Base-by-base conservation (phyloP, 83 land plant species). In the Diphasiastrum complanatum region DNA sequence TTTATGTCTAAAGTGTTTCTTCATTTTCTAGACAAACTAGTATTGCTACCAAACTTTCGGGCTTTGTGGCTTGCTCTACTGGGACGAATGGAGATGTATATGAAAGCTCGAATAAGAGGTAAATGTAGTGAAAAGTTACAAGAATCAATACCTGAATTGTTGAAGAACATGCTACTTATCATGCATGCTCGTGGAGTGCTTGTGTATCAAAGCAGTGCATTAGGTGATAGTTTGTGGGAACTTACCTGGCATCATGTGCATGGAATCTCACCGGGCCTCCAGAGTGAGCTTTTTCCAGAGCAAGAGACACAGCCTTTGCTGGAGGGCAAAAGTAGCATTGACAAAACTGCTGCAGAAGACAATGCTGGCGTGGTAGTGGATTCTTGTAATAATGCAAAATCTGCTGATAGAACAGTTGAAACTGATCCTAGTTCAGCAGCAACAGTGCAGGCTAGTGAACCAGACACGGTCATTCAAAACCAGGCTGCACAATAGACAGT, bases 221-320 rank as follows among this genome's bases (percentile, higher is more conserved):
- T 86, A 26, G 84, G 93, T 34, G 97, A 93, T 68, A 80, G 83
- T 65, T 61, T 93, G 63, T 93, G 99, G 99, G 97, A 93, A 64
- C 81, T 85, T 27, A 93, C 99, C 45, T 93, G 99, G 99, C 75
- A 83, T 50, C 92, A 89, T 66, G 83, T 82, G 57, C 85, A 89
- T 29, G 81, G 75, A 40, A 83, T 93, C 46, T 74, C 82, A 3
- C 84, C 89, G 12, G 67, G 79, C 6, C 65, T 93, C 64, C 89
- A 84, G 58, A 71, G 86, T 3, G 89, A 89, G 35, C 65, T 82
- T 2, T 84, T 89, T 43, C 84, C 86, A 0, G 86, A 80, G 41
- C 70, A 70, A 26, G 77, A 77, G 32, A 12, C 52, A 60, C n/a
- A n/a, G n/a, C n/a, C n/a, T n/a, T n/a, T n/a, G n/a, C n/a, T n/a